Evolutionary conservation across 2,329 filamentous ascomycete genomes (phyloP).

Genomic region (Juglanconis juglandina): DNA sequence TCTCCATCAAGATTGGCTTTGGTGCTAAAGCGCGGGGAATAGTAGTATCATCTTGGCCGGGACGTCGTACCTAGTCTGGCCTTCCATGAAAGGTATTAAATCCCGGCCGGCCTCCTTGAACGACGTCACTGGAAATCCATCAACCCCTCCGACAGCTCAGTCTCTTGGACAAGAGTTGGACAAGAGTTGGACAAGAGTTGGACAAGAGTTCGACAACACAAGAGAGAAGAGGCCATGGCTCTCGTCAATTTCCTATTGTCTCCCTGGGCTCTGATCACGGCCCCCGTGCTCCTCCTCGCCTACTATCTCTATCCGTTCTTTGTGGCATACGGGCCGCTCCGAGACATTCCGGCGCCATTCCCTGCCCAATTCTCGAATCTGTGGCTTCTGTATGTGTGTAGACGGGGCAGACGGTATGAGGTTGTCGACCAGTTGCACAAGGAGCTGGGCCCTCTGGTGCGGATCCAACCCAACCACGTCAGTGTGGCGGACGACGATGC

Average conservation of each 20-base stretch:
- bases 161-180: too few relatives aligned
- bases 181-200: too few relatives aligned
- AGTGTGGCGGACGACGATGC: slow-evolving; percentile 78
- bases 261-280: slow-evolving; percentile 43
- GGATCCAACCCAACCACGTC: slow-evolving; percentile 81
- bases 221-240: slow-evolving; percentile 23
- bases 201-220: neutral
- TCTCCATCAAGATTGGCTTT: neutral
- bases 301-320: slow-evolving; percentile 61
- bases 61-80: too few relatives aligned
- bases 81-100: neutral
- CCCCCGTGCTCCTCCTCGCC: slow-evolving; percentile 45
- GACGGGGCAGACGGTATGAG: slow-evolving; percentile 62
- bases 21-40: neutral
- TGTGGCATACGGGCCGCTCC: slow-evolving; percentile 47
- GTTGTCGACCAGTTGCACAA: slow-evolving; percentile 71
- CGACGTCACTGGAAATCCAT: neutral
- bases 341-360: slow-evolving; percentile 60
- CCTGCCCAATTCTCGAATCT: slow-evolving; percentile 68
- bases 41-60: too few relatives aligned
- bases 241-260: slow-evolving; percentile 34
- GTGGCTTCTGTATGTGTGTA: slow-evolving; percentile 69
- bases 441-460: slow-evolving; percentile 73
- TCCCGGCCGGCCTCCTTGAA: too few relatives aligned
- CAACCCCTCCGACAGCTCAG: neutral